Evolutionary conservation across 1,139 yeast genomes (phyloP).

Genomic region (Yamadazyma diospyri): DNA sequence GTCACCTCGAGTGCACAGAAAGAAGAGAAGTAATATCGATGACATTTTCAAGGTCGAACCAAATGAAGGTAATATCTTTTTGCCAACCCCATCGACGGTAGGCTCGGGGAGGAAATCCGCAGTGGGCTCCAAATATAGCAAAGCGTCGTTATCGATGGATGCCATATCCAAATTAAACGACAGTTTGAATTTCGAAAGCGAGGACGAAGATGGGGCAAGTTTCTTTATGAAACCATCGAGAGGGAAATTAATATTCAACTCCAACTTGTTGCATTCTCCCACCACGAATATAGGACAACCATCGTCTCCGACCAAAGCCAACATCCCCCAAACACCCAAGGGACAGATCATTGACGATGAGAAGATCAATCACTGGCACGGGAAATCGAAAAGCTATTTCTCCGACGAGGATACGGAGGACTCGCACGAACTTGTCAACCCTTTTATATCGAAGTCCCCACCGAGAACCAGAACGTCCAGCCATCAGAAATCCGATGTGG

Average conservation of each 20-base stretch:
- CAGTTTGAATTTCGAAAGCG: constrained; percentile 16
- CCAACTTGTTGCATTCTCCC: constrained; percentile 12
- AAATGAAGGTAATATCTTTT: constrained; percentile 12
- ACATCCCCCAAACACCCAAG: constrained; percentile 27
- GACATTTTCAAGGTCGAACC: constrained; percentile 13
- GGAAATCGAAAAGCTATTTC: constrained; percentile 24
- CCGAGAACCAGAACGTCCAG: background rate
- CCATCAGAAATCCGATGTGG: constrained; percentile 13
- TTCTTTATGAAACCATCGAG: constrained; percentile 10
- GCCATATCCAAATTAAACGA: constrained; percentile 20
- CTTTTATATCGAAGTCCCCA: constrained; percentile 14
- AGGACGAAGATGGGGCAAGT: constrained; percentile 18
- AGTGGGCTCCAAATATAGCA: constrained; percentile 3
- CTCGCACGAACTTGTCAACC: constrained; percentile 14
- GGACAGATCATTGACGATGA: constrained; percentile 34
- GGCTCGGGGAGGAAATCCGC: constrained; percentile 32
- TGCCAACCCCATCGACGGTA: constrained; percentile 42
- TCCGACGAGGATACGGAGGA: constrained; percentile 25
- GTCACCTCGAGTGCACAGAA: constrained; percentile 19
- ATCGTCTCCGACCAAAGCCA: constrained; percentile 4
- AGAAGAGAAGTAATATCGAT: constrained; percentile 15
- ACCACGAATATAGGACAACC: constrained; percentile 5
- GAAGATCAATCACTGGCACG: constrained; percentile 37
- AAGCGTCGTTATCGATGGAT: constrained; percentile 16
- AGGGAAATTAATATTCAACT: constrained; percentile 7